Evolutionary conservation across 2,329 filamentous ascomycete species (phyloP), one percentile per base, ranked within the genome.

Genomic region (Colletotrichum endophyticum): DNA sequence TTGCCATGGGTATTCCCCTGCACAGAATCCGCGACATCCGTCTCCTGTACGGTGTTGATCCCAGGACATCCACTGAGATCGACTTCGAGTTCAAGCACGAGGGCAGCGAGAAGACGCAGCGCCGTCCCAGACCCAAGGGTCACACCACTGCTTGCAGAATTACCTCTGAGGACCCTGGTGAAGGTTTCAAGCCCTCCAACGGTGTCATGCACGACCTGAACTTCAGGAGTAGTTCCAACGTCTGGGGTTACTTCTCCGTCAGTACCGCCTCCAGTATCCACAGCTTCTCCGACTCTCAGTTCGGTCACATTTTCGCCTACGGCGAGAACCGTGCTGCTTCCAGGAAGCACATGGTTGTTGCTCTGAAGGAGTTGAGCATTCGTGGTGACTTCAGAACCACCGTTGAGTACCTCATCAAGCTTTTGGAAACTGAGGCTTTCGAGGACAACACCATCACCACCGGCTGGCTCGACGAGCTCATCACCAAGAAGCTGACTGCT

Each of bases 181-280:
- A 99, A 90, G 97, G 97, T 70, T 99, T 99, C 93, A 99, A 99
- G 92, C 97, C 97, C 75, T 99, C 97, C 62, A 98, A 96, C 83
- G 97, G 97, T 92, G 98, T 96, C 70, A 98, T 99, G 92, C 97
- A 99, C 89, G 97, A 99, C 84, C 90, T 99, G 83, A 99, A 99
- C 91, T 99, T 99, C 92, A 93, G 97, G 84, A 98, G 95, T 89
- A 98, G 96, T 85, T 99, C 97, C 78, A 99, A 99, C 81, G 97
- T 99, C 73, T 99, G 97, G 97, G 97, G 97, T 91, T 99, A 99
- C 88, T 99, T 99, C 92, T 99, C 97, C 70, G 97, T 99, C 85
- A 95, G 96, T 88, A 97, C 96, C 12, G 94, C 96, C 72, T 96
- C 96, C 88, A 96, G 96, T 86, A 99, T 99, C 80, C 97, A 99